Percentiles rank a stretch among this genome's conserved stretches.
Conservation (phyloP, 352 stramenopile species). For the Phytophthora lateralis region DNA sequence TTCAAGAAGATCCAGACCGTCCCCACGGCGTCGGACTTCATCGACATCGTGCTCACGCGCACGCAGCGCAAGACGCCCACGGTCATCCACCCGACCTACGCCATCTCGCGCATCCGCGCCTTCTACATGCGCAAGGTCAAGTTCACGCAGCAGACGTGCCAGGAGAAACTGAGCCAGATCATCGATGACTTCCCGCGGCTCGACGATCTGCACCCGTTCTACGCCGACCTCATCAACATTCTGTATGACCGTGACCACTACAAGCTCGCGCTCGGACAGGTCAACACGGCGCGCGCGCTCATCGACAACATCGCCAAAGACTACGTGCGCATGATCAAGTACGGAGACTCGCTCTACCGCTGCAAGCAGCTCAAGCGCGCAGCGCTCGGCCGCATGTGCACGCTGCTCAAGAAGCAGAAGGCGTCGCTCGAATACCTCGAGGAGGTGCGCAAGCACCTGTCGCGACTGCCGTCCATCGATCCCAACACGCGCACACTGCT, state of each 20-base stretch:
- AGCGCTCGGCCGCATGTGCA: constrained; percentile 99
- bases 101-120: constrained; percentile 96
- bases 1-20: constrained; percentile 99
- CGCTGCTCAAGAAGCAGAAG: constrained; percentile 99
- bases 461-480: constrained; percentile 98
- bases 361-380: constrained; percentile 99
- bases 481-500: constrained; percentile 99
- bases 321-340: constrained; percentile 99
- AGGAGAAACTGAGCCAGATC: constrained; percentile 97
- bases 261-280: constrained; percentile 99
- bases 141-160: constrained; percentile 99
- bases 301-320: constrained; percentile 98
- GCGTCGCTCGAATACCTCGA: constrained; percentile 97
- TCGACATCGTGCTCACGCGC: constrained; percentile 99
- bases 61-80: constrained; percentile 99
- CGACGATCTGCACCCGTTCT: constrained; percentile 99
- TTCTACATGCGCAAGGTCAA: constrained; percentile 99
- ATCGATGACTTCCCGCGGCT: constrained; percentile 99
- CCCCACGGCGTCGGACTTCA: constrained; percentile 96
- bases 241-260: constrained; percentile 99
- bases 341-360: constrained; percentile 98
- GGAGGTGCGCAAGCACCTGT: constrained; percentile 98
- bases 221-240: constrained; percentile 99
- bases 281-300: constrained; percentile 98
- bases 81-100: constrained; percentile 98